Evolutionary conservation across 73 alveolate species (phyloP), one percentile per base, ranked within the genome.

Genomic region (Paramecium bursaria): DNA sequence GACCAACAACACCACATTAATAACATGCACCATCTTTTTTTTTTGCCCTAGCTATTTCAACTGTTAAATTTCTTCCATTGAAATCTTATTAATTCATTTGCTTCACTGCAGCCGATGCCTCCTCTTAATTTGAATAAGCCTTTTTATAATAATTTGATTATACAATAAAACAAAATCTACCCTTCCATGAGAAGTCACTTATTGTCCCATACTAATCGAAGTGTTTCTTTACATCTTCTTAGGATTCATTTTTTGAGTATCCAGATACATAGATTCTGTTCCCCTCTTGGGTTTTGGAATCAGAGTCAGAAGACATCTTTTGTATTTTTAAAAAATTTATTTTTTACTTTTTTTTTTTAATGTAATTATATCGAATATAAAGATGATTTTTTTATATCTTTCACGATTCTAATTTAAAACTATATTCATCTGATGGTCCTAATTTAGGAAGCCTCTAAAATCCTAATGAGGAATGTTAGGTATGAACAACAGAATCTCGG

Each of bases 131-230:
- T 33, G 82, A 31, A 67, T 67, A 67, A 21, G 82, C 82, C 53
- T 67, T 21, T 39, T 2, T 39, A 39, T 25, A 42, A 39, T 25
- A 21, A 35, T 19, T 48, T 50, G 1, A 21, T 21, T 4, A 14
- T 67, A 67, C 82, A 14, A 67, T 67, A 47, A 67, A 67, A 27
- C 82, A 67, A 67, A 67, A 67, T 21, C 82, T 53, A 35, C 82
- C 82, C 39, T 67, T 67, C 82, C 82, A 67, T 19, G 82, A 67
- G 27, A 67, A 67, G 33, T 67, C 82, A 35, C 53, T 42, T 25
- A 67, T 67, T 19, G 33, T 57, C 7, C 82, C 82, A 35, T 33
- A 67, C 44, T 67, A 39, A 25, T 53, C 17, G 35, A 67, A 67
- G 50, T 39, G 82, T 19, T 42, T 4, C 25, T 67, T 67, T 22